Evolutionary conservation across 163 green algal species (phyloP).

Genomic region (Prototheca cutis): DNA sequence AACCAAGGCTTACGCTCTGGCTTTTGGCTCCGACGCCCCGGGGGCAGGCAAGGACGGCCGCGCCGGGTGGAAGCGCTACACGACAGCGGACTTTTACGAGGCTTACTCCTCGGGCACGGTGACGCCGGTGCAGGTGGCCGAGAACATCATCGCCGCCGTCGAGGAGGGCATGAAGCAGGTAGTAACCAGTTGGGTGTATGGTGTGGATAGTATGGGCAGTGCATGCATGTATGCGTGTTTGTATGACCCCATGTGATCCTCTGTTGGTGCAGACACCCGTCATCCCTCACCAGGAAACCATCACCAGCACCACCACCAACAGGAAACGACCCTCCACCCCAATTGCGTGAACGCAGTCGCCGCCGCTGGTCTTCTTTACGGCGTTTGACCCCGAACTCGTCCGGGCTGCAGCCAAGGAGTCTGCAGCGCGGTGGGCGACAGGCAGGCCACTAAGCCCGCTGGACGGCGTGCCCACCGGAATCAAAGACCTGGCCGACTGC

Average conservation of each 20-base stretch:
- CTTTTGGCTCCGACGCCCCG: not conserved
- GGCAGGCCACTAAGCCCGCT: slow-evolving; percentile 35
- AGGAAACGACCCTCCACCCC: too few species aligned
- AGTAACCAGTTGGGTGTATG: too few species aligned
- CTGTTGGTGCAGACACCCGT: too few species aligned
- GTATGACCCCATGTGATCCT: too few species aligned
- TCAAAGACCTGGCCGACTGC: slow-evolving; percentile 58
- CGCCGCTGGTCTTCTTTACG: slow-evolving; percentile 21
- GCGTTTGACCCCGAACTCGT: slow-evolving; percentile 21
- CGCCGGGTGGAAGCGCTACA: slow-evolving; percentile 1
- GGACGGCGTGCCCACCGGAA: slow-evolving; percentile 58
- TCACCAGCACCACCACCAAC: too few species aligned
- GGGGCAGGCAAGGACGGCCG: too few species aligned
- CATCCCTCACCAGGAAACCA: not conserved
- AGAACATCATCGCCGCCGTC: slow-evolving; percentile 28
- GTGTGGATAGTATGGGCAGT: too few species aligned
- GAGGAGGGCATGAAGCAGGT: slow-evolving; percentile 8
- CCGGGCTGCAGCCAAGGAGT: slow-evolving; percentile 21
- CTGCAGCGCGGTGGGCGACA: slow-evolving; percentile 26
- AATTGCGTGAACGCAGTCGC: not conserved
- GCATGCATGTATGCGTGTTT: too few species aligned
- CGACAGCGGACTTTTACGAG: slow-evolving; percentile 11
- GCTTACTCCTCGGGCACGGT: slow-evolving; percentile 14
- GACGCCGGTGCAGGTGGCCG: slow-evolving; percentile 33
- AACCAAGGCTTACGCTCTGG: not conserved